A percentile compares a stretch with the other conserved stretches of the same genome.
phyloP scores from a whole-genome alignment of 2,329 filamentous ascomycete species.

The Cladophialophora psammophila region DNA sequence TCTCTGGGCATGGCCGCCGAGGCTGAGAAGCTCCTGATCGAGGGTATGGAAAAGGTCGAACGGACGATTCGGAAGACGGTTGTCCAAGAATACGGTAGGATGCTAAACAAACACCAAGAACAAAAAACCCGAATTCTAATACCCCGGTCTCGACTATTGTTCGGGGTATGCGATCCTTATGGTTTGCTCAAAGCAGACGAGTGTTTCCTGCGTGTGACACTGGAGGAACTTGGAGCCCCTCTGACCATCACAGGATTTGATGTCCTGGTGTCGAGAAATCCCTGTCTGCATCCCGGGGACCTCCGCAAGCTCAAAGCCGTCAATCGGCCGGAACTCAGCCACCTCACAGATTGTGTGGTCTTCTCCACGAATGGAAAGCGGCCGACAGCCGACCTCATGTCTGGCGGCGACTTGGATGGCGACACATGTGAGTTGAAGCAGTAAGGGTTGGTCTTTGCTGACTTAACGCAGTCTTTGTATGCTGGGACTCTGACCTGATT shows the following conservation, averaged over 20 bases:
- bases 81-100: slow-evolving; percentile 9
- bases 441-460: not conserved
- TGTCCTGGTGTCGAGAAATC: slow-evolving; percentile 14
- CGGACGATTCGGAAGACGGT: not conserved
- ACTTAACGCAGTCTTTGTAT: slow-evolving; percentile 15
- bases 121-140: slow-evolving; percentile 10
- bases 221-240: slow-evolving; percentile 2
- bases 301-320: slow-evolving; percentile 16
- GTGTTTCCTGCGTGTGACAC: slow-evolving; percentile 15
- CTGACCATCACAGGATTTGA: slow-evolving; percentile 2
- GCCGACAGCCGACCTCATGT: slow-evolving; percentile 14
- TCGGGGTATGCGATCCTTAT: slow-evolving; percentile 16
- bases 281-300: slow-evolving; percentile 16
- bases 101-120: slow-evolving; percentile 14
- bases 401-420: slow-evolving; percentile 15
- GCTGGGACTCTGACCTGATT: slow-evolving; percentile 7
- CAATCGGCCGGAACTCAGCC: slow-evolving; percentile 5
- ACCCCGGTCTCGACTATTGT: slow-evolving; percentile 10
- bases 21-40: slow-evolving; percentile 8
- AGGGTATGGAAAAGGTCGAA: slow-evolving; percentile 9
- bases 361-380: slow-evolving; percentile 11
- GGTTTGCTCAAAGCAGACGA: slow-evolving; percentile 16
- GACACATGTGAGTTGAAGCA: slow-evolving; percentile 1
- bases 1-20: slow-evolving; percentile 8
- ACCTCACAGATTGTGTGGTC: slow-evolving; percentile 13